phyloP scores from a whole-genome alignment of 352 stramenopile species.

The Phytophthora brassicae region DNA sequence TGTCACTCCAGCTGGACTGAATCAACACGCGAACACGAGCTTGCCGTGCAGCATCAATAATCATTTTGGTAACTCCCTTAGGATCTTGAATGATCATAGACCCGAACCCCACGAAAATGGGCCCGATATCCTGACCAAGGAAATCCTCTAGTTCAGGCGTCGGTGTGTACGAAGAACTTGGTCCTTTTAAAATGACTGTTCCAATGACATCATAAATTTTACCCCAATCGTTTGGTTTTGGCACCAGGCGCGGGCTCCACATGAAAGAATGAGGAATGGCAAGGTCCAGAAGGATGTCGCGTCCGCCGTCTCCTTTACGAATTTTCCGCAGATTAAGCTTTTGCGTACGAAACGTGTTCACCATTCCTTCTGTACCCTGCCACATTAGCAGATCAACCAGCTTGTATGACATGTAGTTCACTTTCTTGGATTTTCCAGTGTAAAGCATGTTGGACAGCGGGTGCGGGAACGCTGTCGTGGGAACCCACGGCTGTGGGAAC shows the following conservation, averaged over 20 bases:
- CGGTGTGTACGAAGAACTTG: conserved; percentile 48
- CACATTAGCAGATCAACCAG: conserved; percentile 86
- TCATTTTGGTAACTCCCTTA: conserved; percentile 72
- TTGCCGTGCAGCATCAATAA: conserved; percentile 71
- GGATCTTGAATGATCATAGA: conserved; percentile 91
- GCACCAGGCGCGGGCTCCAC: conserved; percentile 87
- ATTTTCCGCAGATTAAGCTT: conserved; percentile 64
- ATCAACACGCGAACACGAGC: conserved; percentile 84
- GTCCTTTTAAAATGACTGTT: conserved; percentile 62
- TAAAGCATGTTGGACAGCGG: conserved; percentile 88
- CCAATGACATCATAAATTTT: conserved; percentile 88
- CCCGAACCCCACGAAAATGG: conserved; percentile 95
- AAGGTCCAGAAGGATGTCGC: conserved; percentile 58
- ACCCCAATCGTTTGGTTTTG: conserved; percentile 90
- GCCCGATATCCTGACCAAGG: conserved; percentile 54
- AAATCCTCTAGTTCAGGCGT: conserved; percentile 64
- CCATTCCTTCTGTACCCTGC: conserved; percentile 60
- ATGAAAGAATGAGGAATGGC: conserved; percentile 89
- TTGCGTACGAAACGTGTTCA: conserved; percentile 81
- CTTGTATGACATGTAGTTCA: conserved; percentile 88
- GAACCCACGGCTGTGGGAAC: conserved; percentile 91
- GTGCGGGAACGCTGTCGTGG: conserved; percentile 90
- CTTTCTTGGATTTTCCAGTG: conserved; percentile 49
- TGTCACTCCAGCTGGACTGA: conserved; percentile 89
- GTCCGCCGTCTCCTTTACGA: conserved; percentile 58